Evolutionary conservation across 2,329 filamentous ascomycete genomes (phyloP).

Genomic region (Phaeoacremonium minimum): DNA sequence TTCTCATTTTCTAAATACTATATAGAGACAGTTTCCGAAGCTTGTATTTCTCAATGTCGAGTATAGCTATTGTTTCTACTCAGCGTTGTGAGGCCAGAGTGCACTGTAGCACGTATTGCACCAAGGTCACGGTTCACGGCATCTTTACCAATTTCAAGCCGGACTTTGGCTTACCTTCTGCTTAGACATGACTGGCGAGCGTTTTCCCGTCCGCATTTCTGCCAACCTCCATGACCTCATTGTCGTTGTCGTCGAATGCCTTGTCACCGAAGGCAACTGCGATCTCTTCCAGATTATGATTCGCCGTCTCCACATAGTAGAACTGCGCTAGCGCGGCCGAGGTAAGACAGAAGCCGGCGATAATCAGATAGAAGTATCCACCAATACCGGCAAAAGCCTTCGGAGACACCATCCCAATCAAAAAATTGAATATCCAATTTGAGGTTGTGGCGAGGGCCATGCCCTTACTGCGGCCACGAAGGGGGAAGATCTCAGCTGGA

Average conservation of each 20-base stretch:
- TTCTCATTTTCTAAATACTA: too few relatives aligned
- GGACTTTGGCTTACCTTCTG: too few relatives aligned
- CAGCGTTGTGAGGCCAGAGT: too few relatives aligned
- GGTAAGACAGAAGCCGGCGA: constrained; percentile 33
- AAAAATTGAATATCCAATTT: constrained; percentile 31
- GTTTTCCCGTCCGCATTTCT: not conserved
- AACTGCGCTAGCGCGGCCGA: constrained; percentile 27
- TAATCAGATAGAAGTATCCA: constrained; percentile 36
- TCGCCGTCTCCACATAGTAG: constrained; percentile 35
- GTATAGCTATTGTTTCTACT: too few relatives aligned
- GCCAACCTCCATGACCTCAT: constrained; percentile 5
- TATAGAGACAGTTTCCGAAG: too few relatives aligned
- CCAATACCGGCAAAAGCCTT: constrained; percentile 33
- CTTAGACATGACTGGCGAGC: not conserved
- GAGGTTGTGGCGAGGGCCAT: constrained; percentile 31
- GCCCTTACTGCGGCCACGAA: constrained; percentile 31
- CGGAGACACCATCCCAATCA: constrained; percentile 33
- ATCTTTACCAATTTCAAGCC: too few relatives aligned
- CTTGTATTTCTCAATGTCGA: too few relatives aligned
- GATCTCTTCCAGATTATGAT: constrained; percentile 29
- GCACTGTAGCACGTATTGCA: too few relatives aligned
- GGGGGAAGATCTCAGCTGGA: constrained; percentile 27
- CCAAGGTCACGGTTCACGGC: too few relatives aligned
- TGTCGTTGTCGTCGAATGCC: too few relatives aligned
- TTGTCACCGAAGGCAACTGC: constrained; percentile 34